phyloP scores from a whole-genome alignment of 352 stramenopile species.

The Phytophthora sp. region DNA sequence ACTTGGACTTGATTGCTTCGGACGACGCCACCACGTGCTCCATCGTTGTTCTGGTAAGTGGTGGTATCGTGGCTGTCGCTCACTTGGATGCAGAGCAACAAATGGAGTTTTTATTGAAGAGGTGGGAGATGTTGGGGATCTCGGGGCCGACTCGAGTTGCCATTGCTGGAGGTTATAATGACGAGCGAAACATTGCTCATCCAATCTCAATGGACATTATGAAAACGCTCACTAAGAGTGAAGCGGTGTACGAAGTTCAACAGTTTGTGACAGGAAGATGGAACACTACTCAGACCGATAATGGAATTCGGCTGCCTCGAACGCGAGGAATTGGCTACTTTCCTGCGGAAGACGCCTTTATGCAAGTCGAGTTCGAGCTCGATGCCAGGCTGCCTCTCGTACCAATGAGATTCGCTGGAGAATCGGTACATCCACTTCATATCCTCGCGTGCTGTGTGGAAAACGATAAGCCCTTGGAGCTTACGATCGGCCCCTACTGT shows the following conservation, averaged over 20 bases:
- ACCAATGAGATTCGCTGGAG: slow-evolving; percentile 24
- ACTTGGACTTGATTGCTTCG: slow-evolving; percentile 30
- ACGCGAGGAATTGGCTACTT: slow-evolving; percentile 35
- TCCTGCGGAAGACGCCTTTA: slow-evolving; percentile 21
- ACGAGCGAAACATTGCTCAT: slow-evolving; percentile 22
- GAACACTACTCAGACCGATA: slow-evolving; percentile 19
- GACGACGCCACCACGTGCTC: slow-evolving; percentile 42
- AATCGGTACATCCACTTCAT: slow-evolving; percentile 24
- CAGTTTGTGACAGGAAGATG: slow-evolving; percentile 27
- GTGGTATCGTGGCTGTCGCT: slow-evolving; percentile 16
- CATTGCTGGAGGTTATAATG: slow-evolving; percentile 30
- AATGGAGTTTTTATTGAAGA: slow-evolving; percentile 34
- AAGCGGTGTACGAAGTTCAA: slow-evolving; percentile 13
- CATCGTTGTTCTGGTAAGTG: slow-evolving; percentile 25
- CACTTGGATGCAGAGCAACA: slow-evolving; percentile 23
- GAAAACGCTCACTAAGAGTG: slow-evolving; percentile 12
- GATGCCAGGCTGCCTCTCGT: slow-evolving; percentile 23
- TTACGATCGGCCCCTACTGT: slow-evolving; percentile 25
- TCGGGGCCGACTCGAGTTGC: slow-evolving; percentile 11
- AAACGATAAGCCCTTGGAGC: slow-evolving; percentile 6
- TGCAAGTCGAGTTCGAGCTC: slow-evolving; percentile 25
- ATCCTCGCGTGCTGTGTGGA: slow-evolving; percentile 28
- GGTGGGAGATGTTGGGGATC: slow-evolving; percentile 25
- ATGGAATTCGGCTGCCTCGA: slow-evolving; percentile 12
- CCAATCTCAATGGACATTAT: slow-evolving; percentile 32